Base-by-base conservation (phyloP, 1,284 basidiomycete species). In the Sporisorium scitamineum region DNA sequence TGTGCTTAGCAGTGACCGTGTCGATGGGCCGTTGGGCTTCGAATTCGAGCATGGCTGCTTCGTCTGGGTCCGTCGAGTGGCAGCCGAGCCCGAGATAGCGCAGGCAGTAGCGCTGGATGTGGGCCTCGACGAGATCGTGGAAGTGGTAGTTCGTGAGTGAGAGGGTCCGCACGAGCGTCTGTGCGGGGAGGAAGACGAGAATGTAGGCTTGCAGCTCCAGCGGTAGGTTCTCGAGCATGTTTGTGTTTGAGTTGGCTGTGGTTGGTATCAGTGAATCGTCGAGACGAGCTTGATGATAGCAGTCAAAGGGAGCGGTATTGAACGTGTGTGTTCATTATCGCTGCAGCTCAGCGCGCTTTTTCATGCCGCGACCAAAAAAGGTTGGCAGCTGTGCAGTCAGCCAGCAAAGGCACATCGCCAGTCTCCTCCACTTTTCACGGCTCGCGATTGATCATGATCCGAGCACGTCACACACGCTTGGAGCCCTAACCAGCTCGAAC, bases 1-100 rank as follows among this genome's bases (percentile, higher is more conserved):
- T 56, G 26, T 81, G 79, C 44, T 81, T 81, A n/a, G 76, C 68
- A 9, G 76, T 80, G 14, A 81, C 59, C 2, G 79, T 81, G 27
- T 81, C 79, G 45, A 81, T 81, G 14, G 79, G 79, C 4, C 79
- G 48, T n/a, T 80, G 78, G 0, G 79, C 79, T 39, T 79, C 77
- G 32, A 81, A 81, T 42, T 80, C 73, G n/a, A 68, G 61, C 34
- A 66, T 59, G 0, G 67, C 66, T 1, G 62, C 67, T 5, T 54
- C 52, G 45, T 62, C 57, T 0, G 59, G 47, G 8, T 55, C 22
- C 34, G 51, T 16, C 14, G 60, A 61, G 22, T 70, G 52, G 24
- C 37, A 52, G 20, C 68, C 64, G 13, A 65, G 32, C 4, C 68
- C 71, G 32, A 76, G 53, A 27, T 70, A 63, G 41, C 67, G 59